Evolutionary conservation across 164 flowering plant species (phyloP).

Genomic region (Pachysandra terminalis): DNA sequence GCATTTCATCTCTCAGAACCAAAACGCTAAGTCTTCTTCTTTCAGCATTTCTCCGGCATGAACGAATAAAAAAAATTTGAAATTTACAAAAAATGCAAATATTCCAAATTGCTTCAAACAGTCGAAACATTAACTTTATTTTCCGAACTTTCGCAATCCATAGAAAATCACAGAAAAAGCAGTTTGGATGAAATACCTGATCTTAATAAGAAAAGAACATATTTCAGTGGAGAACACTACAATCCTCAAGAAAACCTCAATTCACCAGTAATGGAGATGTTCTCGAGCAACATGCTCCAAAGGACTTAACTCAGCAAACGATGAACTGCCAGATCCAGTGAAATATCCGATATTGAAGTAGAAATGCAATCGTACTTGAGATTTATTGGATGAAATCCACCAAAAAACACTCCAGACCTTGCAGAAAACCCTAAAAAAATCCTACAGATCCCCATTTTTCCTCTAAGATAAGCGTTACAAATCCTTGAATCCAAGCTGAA

Average conservation of each 20-base stretch:
- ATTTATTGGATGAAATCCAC: background rate
- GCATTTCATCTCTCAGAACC: constrained; percentile 3
- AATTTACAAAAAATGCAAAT: background rate
- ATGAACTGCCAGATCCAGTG: background rate
- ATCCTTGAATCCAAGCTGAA: background rate
- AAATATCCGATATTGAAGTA: background rate
- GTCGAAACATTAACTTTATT: background rate
- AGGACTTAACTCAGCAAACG: background rate
- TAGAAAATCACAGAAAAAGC: background rate
- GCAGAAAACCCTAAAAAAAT: constrained; percentile 4
- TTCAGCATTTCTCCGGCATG: constrained; percentile 1
- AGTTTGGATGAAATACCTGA: constrained; percentile 5
- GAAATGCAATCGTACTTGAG: background rate
- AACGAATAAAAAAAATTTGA: background rate
- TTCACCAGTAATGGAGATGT: background rate
- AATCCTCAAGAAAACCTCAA: background rate
- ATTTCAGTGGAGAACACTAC: background rate
- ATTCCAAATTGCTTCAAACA: background rate
- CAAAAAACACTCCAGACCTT: background rate
- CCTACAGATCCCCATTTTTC: constrained; percentile 1
- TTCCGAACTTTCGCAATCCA: background rate
- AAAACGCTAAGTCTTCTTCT: background rate
- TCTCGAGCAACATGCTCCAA: background rate
- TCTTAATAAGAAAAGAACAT: background rate
- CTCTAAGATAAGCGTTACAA: background rate